phyloP scores from a whole-genome alignment of 345 rosid species.

The Hevea brasiliensis region DNA sequence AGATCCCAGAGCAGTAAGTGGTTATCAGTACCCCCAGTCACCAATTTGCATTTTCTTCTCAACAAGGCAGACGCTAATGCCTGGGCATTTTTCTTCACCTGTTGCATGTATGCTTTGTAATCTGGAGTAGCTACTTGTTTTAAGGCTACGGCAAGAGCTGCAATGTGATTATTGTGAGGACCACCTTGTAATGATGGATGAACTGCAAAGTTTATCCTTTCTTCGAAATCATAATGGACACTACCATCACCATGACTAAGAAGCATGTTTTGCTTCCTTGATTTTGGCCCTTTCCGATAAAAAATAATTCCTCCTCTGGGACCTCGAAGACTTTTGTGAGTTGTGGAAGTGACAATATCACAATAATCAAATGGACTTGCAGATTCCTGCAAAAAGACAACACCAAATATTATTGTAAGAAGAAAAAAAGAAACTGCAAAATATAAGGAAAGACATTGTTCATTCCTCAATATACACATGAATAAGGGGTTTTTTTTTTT shows the following conservation, averaged over 20 bases:
- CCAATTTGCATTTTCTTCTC: conserved; percentile 80
- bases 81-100: conserved; percentile 91
- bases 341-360: conserved; percentile 96
- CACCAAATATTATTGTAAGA: background rate
- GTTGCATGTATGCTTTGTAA: conserved; percentile 82
- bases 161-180: conserved; percentile 95
- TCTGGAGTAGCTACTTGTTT: conserved; percentile 88
- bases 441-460: background rate
- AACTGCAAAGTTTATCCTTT: conserved; percentile 87
- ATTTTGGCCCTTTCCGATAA: conserved; percentile 73
- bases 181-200: conserved; percentile 92
- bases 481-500: no score
- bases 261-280: conserved; percentile 55
- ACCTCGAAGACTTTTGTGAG: conserved; percentile 94
- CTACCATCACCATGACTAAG: conserved; percentile 47
- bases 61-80: conserved; percentile 76
- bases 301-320: conserved; percentile 98
- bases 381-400: conserved; percentile 56
- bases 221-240: conserved; percentile 73
- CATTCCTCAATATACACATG: background rate
- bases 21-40: conserved; percentile 96
- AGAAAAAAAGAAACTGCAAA: background rate
- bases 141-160: conserved; percentile 94
- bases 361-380: conserved; percentile 92
- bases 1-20: conserved; percentile 97